A percentile compares a stretch with the other conserved stretches of the same genome.
Conservation (phyloP, 306 rosid species). For the Castanospermum australe region DNA sequence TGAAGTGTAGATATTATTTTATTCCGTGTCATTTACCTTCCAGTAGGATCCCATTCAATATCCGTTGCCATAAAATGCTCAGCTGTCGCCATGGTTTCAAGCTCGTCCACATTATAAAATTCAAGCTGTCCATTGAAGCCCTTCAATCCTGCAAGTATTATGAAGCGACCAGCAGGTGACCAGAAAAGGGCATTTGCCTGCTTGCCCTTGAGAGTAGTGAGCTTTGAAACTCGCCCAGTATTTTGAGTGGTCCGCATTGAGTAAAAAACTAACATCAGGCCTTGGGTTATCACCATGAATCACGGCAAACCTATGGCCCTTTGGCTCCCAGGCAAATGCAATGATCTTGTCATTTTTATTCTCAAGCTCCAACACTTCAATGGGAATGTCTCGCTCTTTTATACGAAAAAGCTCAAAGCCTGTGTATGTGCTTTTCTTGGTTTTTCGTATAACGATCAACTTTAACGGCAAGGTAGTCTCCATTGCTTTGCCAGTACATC, state of each 20-base stretch:
- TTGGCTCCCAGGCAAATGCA: constrained; percentile 81
- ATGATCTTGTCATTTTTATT: constrained; percentile 75
- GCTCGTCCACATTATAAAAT: constrained; percentile 72
- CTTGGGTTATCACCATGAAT: constrained; percentile 76
- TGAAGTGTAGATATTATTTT: not conserved
- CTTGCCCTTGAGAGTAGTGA: constrained; percentile 70
- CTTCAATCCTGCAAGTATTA: constrained; percentile 70
- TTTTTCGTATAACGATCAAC: constrained; percentile 76
- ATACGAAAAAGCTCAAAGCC: constrained; percentile 79
- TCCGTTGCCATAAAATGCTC: constrained; percentile 81
- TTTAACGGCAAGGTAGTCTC: constrained; percentile 80
- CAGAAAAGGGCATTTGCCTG: constrained; percentile 79
- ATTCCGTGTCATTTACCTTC: constrained; percentile 45
- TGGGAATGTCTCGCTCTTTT: constrained; percentile 71
- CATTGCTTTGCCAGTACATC: constrained; percentile 84
- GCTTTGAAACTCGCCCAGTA: constrained; percentile 62
- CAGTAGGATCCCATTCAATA: constrained; percentile 85
- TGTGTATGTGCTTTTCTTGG: constrained; percentile 69
- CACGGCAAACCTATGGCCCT: constrained; percentile 74
- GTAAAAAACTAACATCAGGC: constrained; percentile 69
- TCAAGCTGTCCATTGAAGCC: constrained; percentile 70
- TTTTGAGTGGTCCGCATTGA: constrained; percentile 56
- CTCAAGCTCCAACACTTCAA: constrained; percentile 73
- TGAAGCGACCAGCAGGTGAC: constrained; percentile 68
- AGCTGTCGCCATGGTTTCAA: constrained; percentile 76